phyloP scores from a whole-genome alignment of 2,329 filamentous ascomycete genomes.

The Thielaviopsis punctulata region DNA sequence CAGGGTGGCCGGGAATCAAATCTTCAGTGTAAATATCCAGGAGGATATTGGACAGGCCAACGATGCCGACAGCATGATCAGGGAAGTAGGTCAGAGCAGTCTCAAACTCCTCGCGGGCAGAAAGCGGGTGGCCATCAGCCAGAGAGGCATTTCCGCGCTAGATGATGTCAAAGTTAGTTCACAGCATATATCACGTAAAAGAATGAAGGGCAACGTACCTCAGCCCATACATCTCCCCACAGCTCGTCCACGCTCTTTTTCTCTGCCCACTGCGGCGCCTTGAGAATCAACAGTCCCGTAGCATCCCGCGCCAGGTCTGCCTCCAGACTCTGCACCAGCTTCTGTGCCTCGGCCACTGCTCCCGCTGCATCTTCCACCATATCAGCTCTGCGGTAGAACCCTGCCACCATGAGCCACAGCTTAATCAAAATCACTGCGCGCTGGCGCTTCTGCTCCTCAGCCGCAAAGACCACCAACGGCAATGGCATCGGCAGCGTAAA shows the following conservation, averaged over 20 bases:
- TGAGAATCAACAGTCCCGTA: slow-evolving; percentile 43
- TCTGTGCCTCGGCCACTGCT: slow-evolving; percentile 65
- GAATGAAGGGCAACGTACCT: slow-evolving; percentile 37
- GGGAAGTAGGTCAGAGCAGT: slow-evolving; percentile 61
- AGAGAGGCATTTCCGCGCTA: slow-evolving; percentile 52
- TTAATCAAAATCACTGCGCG: slow-evolving; percentile 44
- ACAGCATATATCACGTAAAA: slow-evolving; percentile 8
- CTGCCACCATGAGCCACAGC: slow-evolving; percentile 81
- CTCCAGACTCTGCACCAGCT: slow-evolving; percentile 57
- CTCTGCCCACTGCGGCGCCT: slow-evolving; percentile 56
- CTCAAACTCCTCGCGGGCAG: slow-evolving; percentile 65
- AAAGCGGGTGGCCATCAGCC: slow-evolving; percentile 43
- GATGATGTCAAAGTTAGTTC: slow-evolving; percentile 18
- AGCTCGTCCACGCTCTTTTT: slow-evolving; percentile 69
- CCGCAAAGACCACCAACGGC: slow-evolving; percentile 36
- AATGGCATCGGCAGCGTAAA: slow-evolving; percentile 30
- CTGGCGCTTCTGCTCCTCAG: slow-evolving; percentile 33
- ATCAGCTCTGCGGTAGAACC: slow-evolving; percentile 67
- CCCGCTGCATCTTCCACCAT: slow-evolving; percentile 66
- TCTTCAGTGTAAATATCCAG: slow-evolving; percentile 67
- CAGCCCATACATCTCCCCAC: slow-evolving; percentile 67
- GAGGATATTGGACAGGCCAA: slow-evolving; percentile 69
- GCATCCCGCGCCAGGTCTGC: slow-evolving; percentile 43
- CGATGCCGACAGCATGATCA: slow-evolving; percentile 63
- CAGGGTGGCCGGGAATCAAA: slow-evolving; percentile 30